Evolutionary conservation across 1,139 yeast species (phyloP), one percentile per base, ranked within the genome.

Genomic region (Hemisphaericaspora subhashii): DNA sequence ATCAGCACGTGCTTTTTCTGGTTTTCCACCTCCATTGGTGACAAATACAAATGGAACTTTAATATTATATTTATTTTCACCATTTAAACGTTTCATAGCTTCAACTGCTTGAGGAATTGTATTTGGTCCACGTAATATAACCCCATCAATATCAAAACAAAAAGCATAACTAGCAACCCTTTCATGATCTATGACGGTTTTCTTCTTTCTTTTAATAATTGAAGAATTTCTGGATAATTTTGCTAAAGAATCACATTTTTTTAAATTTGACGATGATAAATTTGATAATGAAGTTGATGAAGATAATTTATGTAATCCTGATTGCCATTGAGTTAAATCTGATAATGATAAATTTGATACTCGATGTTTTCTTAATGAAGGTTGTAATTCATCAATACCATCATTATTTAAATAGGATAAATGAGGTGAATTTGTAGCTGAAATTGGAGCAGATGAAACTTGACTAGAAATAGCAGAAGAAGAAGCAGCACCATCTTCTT

Each of bases 141-240:
- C 95, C 34, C 95, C 95, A 56, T 86, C 95, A 40, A 86, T 86
- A 64, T 86, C 95, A 56, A 86, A 86, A 36, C 94, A 89, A 66
- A 86, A 86, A 1, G 95, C 94, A 57, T 85, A 86, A 10, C 87
- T 81, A 4, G 92, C 92, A 36, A 85, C 81, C 58, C 89, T 70
- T 31, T 66, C 76, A 56, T 83, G 89, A 55, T 82, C 86, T 50
- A 83, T 72, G 14, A 79, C 73, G 3, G 62, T 47, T 53, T 69
- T 77, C 64, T 72, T 77, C 53, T 71, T 71, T 40, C 80, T 64
- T 40, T 67, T 67, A 40, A 77, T 72, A 33, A 74, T 62, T 28
- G 81, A 74, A 6, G 81, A 70, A 47, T 74, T 66, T 53, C 83
- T 64, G 7, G 81, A 74, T 48, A 72, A 63, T 48, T 72, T 70